Evolutionary conservation across 805 yeast genomes (phyloP), one percentile per base, ranked within the genome.

Genomic region (Schwanniomyces sp.): DNA sequence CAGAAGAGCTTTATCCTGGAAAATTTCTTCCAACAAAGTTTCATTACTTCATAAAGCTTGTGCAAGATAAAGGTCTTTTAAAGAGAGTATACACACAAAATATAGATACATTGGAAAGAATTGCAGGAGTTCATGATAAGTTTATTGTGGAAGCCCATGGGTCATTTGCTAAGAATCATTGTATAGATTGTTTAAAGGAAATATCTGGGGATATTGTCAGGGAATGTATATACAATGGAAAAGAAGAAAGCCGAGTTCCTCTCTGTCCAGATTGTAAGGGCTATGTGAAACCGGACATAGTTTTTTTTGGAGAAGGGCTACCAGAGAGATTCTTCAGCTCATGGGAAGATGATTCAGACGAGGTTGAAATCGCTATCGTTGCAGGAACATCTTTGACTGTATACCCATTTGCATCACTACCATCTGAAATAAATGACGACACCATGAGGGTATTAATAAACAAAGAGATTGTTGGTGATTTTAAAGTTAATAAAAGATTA

Each of bases 341-440:
- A 10, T 84, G 94, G 87, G 92, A 86, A 3, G 70, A 72, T 17
- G 81, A 79, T 49, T 61, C 59, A 10, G 78, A 71, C 2, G 71
- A 74, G 1, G 74, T 83, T 24, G 90, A 85, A 55, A 62, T 91
- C 25, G 89, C 90, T 0, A 81, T 92, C 18, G 91, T 92, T 1
- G 97, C 96, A 0, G 99, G 99, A 1, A 90, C 97, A 0, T 88
- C 96, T 0, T 75, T 92, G 34, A 82, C 91, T 0, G 98, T 92
- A 0, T 82, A 82, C 52, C 99, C 99, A 2, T 92, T 92, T 75
- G 96, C 97, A 0, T 74, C 82, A 8, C 69, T 92, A 43, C 96
- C 97, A 0, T 66, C 79, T 2, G 91, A 87, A 56, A 79, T 85
- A 0, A 56, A 57, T 1, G 58, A 65, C 1, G 44, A 45, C 4